Conservation (phyloP, 192 early-diverging fungal species). For the Umbelopsis isabellina region DNA sequence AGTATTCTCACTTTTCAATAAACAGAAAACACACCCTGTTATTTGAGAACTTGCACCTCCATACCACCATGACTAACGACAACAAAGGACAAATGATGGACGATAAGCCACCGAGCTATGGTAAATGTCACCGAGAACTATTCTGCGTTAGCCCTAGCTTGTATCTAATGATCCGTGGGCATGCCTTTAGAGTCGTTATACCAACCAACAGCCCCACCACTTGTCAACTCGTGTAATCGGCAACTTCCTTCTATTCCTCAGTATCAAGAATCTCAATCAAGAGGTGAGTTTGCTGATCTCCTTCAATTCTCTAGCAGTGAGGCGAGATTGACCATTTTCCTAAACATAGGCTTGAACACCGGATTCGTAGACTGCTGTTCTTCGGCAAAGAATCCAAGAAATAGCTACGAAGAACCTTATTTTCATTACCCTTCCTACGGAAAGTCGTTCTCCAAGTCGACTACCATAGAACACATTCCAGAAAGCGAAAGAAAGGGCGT, state of each 20-base stretch:
- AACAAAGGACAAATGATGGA: background rate
- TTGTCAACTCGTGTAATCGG: background rate
- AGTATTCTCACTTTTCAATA: background rate
- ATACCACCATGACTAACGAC: background rate
- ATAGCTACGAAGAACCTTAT: background rate
- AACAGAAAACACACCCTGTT: background rate
- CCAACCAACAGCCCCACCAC: constrained; percentile 1
- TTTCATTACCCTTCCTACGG: background rate
- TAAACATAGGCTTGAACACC: background rate
- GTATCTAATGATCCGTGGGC: background rate
- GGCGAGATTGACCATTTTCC: background rate
- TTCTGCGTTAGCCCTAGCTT: background rate
- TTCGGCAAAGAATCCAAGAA: background rate
- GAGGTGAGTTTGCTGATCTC: background rate
- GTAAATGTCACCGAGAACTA: background rate
- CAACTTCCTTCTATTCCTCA: background rate
- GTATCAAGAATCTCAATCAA: background rate
- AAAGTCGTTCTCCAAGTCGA: background rate
- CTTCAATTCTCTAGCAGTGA: background rate
- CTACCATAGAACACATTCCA: constrained; percentile 1
- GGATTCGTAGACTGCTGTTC: background rate
- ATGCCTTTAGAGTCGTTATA: constrained; percentile 1
- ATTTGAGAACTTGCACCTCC: too few species aligned
- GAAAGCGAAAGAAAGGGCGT: constrained; percentile 1
- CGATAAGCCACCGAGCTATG: constrained; percentile 17